Evolutionary conservation across 768 basidiomycete genomes (phyloP).

Genomic region (Heimioporus sp.): DNA sequence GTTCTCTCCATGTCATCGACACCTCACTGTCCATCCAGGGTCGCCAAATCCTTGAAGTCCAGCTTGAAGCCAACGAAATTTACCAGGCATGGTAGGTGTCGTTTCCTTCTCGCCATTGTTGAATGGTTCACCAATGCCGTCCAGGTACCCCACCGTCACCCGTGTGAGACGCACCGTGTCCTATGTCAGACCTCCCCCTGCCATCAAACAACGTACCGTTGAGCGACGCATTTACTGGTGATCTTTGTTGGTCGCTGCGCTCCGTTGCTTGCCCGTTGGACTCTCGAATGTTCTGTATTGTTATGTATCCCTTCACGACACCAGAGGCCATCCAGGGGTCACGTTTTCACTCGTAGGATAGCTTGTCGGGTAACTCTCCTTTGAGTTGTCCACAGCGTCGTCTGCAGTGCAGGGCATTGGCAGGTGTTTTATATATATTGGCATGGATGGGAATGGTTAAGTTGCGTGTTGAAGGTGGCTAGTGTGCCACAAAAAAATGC

Average conservation of each 20-base stretch:
- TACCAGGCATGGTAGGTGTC: conserved; percentile 61
- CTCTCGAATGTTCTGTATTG: conserved; percentile 32
- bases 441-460: conserved; percentile 8
- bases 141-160: conserved; percentile 75
- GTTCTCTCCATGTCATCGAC: not conserved
- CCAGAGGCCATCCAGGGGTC: conserved; percentile 49
- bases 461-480: conserved; percentile 18
- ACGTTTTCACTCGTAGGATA: conserved; percentile 17
- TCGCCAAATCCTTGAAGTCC: conserved; percentile 79
- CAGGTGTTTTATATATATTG: conserved; percentile 8
- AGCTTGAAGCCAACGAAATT: conserved; percentile 65
- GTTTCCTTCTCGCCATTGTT: not conserved
- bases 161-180: conserved; percentile 74
- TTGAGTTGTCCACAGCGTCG: conserved; percentile 12
- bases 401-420: conserved; percentile 20
- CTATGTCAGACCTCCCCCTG: conserved; percentile 48
- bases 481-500: conserved; percentile 7
- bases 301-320: conserved; percentile 38
- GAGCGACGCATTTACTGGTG: conserved; percentile 80
- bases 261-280: conserved; percentile 9
- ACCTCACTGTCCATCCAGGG: conserved; percentile 45
- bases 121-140: conserved; percentile 2
- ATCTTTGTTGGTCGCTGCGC: conserved; percentile 12
- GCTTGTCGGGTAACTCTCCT: conserved; percentile 8
- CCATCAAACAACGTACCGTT: conserved; percentile 51